Evolutionary conservation across 2,329 filamentous ascomycete species (phyloP).

Genomic region (Emmonsiellopsis sp.): DNA sequence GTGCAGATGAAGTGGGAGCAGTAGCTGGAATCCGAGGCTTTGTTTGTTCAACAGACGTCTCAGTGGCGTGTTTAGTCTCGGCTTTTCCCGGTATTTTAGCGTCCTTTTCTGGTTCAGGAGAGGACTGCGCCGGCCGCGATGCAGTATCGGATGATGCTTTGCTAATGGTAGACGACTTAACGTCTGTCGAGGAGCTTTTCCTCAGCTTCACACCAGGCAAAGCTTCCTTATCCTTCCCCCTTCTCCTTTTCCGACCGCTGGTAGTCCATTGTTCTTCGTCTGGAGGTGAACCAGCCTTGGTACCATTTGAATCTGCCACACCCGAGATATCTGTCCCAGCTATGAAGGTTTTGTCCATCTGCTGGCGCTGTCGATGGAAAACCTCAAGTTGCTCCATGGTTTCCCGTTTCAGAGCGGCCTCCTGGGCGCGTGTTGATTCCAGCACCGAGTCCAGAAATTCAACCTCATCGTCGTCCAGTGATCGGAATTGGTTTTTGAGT

Average conservation of each 20-base stretch:
- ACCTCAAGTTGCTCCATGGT: constrained; percentile 49
- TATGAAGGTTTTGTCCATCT: constrained; percentile 43
- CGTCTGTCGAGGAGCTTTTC: constrained; percentile 26
- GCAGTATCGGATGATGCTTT: background rate
- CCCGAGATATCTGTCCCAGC: constrained; percentile 27
- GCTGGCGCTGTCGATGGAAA: constrained; percentile 51
- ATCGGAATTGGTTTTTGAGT: constrained; percentile 42
- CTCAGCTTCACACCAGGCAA: constrained; percentile 33
- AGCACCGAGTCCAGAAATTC: constrained; percentile 47
- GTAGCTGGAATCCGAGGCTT: constrained; percentile 3
- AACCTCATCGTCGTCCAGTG: constrained; percentile 42
- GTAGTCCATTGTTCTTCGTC: constrained; percentile 41
- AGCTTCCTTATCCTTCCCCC: constrained; percentile 35
- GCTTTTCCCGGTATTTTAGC: background rate
- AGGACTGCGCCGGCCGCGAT: background rate
- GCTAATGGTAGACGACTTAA: background rate
- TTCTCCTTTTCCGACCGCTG: constrained; percentile 43
- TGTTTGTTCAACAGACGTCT: constrained; percentile 1
- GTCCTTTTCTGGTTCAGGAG: background rate
- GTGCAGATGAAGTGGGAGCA: constrained; percentile 17
- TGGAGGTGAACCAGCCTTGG: constrained; percentile 16
- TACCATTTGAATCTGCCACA: constrained; percentile 5
- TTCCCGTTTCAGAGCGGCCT: constrained; percentile 48
- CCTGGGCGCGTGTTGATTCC: constrained; percentile 47
- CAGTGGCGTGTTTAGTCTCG: background rate